Evolutionary conservation across 2,329 filamentous ascomycete species (phyloP).

Genomic region (Daldinia sp.): DNA sequence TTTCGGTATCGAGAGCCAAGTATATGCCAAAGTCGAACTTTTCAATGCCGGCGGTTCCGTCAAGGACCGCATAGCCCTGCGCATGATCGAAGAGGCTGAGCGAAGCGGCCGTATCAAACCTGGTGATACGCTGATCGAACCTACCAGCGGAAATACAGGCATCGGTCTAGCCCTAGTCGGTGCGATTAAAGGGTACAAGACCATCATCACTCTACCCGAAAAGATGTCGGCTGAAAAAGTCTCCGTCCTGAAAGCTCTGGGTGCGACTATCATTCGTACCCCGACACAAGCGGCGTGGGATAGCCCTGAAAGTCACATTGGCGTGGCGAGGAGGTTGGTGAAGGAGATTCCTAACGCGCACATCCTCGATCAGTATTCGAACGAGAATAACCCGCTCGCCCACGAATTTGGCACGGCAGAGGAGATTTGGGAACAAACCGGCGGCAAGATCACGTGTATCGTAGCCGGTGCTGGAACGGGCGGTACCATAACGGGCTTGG

Average conservation of each 20-base stretch:
- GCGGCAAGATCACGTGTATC: constrained; percentile 80
- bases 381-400: constrained; percentile 88
- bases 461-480: constrained; percentile 95
- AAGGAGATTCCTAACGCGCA: constrained; percentile 97
- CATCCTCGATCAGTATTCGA: constrained; percentile 96
- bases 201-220: constrained; percentile 97
- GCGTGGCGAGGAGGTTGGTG: constrained; percentile 86
- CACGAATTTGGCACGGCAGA: constrained; percentile 95
- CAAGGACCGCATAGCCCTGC: constrained; percentile 93
- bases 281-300: constrained; percentile 96
- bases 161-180: constrained; percentile 94
- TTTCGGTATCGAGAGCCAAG: constrained; percentile 85
- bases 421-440: constrained; percentile 94
- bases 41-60: constrained; percentile 95
- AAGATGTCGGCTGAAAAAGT: constrained; percentile 99
- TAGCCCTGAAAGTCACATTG: constrained; percentile 94
- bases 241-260: constrained; percentile 88
- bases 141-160: constrained; percentile 96
- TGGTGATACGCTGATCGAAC: constrained; percentile 96
- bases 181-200: constrained; percentile 97
- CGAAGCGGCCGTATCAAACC: constrained; percentile 92
- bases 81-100: constrained; percentile 98
- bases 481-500: constrained; percentile 91
- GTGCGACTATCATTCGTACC: constrained; percentile 96
- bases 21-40: constrained; percentile 91